Evolutionary conservation across 106 monocot species (phyloP).

Genomic region (Hemerocallis citrina): DNA sequence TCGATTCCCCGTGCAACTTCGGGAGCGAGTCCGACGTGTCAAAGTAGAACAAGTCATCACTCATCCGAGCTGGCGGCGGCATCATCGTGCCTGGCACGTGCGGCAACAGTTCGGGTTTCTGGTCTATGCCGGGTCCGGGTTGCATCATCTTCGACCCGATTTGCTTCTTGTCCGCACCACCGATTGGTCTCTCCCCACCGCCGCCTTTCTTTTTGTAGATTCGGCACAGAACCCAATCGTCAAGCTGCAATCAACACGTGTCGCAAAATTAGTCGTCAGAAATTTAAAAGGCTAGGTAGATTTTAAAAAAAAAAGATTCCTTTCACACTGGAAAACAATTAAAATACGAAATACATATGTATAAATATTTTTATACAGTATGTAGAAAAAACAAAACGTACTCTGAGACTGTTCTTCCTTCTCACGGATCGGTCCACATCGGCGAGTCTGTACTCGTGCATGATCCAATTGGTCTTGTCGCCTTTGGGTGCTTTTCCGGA

Average conservation of each 20-base stretch:
- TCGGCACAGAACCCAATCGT: constrained; percentile 90
- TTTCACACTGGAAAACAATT: neutral
- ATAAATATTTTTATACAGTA: too few relatives aligned
- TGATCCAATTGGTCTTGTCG: constrained; percentile 90
- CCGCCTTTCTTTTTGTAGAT: constrained; percentile 87
- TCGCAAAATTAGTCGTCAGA: neutral
- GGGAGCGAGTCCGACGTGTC: constrained; percentile 35
- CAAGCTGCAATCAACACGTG: constrained; percentile 35
- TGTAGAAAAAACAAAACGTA: constrained; percentile 8
- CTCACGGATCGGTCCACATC: constrained; percentile 59
- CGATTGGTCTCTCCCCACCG: constrained; percentile 20
- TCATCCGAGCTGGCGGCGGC: constrained; percentile 6
- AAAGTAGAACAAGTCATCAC: constrained; percentile 22
- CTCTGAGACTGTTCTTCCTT: constrained; percentile 57
- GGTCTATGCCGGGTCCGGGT: constrained; percentile 12
- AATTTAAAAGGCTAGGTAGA: neutral
- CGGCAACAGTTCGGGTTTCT: neutral
- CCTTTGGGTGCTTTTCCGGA: constrained; percentile 81
- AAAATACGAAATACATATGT: neutral
- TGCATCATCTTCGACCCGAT: neutral
- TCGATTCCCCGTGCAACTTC: constrained; percentile 34
- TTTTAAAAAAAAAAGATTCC: neutral
- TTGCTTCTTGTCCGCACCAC: constrained; percentile 5
- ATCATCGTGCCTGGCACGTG: neutral
- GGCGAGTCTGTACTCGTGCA: constrained; percentile 91